Conservation (phyloP, 2,329 filamentous ascomycete species). For the Rhytidhysteron rufulum region DNA sequence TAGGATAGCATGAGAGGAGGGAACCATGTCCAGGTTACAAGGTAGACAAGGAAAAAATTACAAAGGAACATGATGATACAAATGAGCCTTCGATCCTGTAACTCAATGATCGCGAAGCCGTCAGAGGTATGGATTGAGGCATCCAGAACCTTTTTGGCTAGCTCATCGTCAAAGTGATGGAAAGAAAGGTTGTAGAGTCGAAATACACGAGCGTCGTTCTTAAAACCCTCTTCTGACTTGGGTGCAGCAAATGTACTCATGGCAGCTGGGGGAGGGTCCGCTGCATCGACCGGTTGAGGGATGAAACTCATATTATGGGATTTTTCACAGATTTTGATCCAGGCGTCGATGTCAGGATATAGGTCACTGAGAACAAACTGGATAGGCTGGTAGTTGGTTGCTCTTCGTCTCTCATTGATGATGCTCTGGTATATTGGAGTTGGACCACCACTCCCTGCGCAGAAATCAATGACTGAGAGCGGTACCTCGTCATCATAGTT, state of each 20-base stretch:
- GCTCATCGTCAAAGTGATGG: slow-evolving; percentile 68
- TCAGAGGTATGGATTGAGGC: slow-evolving; percentile 63
- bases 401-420: slow-evolving; percentile 22
- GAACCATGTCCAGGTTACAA: slow-evolving; percentile 53
- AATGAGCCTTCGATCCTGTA: slow-evolving; percentile 57
- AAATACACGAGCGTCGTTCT: slow-evolving; percentile 46
- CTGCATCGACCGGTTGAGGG: slow-evolving; percentile 60
- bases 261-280: slow-evolving; percentile 47
- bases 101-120: slow-evolving; percentile 69
- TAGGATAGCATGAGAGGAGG: slow-evolving; percentile 4
- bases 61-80: slow-evolving; percentile 28
- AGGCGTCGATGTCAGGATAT: slow-evolving; percentile 35
- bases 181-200: slow-evolving; percentile 71
- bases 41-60: slow-evolving; percentile 45
- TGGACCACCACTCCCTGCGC: slow-evolving; percentile 69
- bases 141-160: slow-evolving; percentile 58
- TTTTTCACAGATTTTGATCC: slow-evolving; percentile 24
- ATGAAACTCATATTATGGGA: slow-evolving; percentile 56
- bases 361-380: slow-evolving; percentile 40
- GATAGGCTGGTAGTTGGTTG: slow-evolving; percentile 18
- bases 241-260: slow-evolving; percentile 17
- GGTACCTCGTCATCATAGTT: slow-evolving; percentile 27
- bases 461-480: slow-evolving; percentile 71
- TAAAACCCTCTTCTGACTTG: background rate
- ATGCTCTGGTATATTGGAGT: slow-evolving; percentile 49